A percentile compares a stretch with the other conserved stretches of the same genome.
phyloP scores from a whole-genome alignment of 2,329 filamentous ascomycete genomes.

The Aspergillus arachidicola region DNA sequence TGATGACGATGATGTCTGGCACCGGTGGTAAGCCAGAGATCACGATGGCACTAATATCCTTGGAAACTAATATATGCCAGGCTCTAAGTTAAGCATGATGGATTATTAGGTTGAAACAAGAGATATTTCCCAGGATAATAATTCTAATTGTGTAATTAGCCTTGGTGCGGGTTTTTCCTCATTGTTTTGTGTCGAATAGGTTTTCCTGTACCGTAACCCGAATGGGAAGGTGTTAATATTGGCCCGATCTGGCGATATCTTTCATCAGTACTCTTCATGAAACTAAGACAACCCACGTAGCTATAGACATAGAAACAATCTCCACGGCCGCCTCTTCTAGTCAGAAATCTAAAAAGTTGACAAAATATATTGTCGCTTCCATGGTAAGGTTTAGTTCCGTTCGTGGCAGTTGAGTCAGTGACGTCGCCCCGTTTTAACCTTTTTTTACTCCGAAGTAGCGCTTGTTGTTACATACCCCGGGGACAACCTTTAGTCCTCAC shows the following conservation, averaged over 20 bases:
- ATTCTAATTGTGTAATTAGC: neutral
- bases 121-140: neutral
- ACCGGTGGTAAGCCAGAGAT: neutral
- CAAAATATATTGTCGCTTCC: neutral
- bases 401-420: no score
- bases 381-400: neutral
- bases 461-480: neutral
- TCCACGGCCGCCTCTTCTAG: accelerated
- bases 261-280: neutral
- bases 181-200: neutral
- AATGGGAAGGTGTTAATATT: neutral
- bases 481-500: no score
- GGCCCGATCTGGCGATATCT: neutral
- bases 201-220: neutral
- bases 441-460: neutral
- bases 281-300: accelerated
- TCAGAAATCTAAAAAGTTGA: no score
- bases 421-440: neutral
- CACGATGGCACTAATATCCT: neutral
- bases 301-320: neutral
- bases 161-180: neutral
- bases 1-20: neutral
- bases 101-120: no score
- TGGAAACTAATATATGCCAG: no score
- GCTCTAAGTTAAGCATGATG: neutral